Percentiles rank a stretch among this genome's conserved stretches.
Conservation (phyloP, 2,329 filamentous ascomycete genomes). For the Cytospora leucostoma region DNA sequence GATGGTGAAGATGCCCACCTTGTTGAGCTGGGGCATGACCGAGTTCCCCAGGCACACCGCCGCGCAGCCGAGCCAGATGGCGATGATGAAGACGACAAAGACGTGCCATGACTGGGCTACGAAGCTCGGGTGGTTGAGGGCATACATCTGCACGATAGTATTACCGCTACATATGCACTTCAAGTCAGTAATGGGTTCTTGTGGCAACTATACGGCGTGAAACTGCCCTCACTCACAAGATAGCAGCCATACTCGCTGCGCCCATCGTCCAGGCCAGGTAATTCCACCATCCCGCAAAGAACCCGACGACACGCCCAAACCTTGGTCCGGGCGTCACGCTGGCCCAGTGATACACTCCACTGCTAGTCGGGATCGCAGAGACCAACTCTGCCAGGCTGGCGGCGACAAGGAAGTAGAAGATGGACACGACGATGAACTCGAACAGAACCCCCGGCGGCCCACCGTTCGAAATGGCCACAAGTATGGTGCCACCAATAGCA, state of each 20-base stretch:
- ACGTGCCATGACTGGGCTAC: slow-evolving; percentile 44
- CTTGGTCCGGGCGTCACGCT: slow-evolving; percentile 54
- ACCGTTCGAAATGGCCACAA: slow-evolving; percentile 60
- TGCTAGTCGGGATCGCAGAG: slow-evolving; percentile 61
- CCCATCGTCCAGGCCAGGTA: slow-evolving; percentile 46
- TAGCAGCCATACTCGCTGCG: slow-evolving; percentile 43
- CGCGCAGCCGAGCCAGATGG: slow-evolving; percentile 43
- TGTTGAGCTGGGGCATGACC: slow-evolving; percentile 53
- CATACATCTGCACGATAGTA: slow-evolving; percentile 47
- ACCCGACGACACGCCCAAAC: slow-evolving; percentile 53
- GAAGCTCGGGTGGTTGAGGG: slow-evolving; percentile 43
- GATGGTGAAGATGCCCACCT: slow-evolving; percentile 53
- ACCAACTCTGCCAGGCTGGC: slow-evolving; percentile 62
- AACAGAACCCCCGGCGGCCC: slow-evolving; percentile 63
- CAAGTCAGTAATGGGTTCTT: background rate
- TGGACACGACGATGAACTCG: slow-evolving; percentile 53
- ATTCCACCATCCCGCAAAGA: slow-evolving; percentile 50
- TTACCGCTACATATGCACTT: slow-evolving; percentile 33
- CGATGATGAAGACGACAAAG: slow-evolving; percentile 45
- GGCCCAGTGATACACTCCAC: slow-evolving; percentile 64
- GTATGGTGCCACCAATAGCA: slow-evolving; percentile 46
- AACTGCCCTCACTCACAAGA: slow-evolving; percentile 32
- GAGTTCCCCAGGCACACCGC: slow-evolving; percentile 56
- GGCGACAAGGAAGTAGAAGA: slow-evolving; percentile 60
- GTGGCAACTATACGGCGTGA: background rate